Evolutionary conservation across 129 eudicot genomes (phyloP), one percentile per base, ranked within the genome.

Genomic region (Saussurea involucrata): DNA sequence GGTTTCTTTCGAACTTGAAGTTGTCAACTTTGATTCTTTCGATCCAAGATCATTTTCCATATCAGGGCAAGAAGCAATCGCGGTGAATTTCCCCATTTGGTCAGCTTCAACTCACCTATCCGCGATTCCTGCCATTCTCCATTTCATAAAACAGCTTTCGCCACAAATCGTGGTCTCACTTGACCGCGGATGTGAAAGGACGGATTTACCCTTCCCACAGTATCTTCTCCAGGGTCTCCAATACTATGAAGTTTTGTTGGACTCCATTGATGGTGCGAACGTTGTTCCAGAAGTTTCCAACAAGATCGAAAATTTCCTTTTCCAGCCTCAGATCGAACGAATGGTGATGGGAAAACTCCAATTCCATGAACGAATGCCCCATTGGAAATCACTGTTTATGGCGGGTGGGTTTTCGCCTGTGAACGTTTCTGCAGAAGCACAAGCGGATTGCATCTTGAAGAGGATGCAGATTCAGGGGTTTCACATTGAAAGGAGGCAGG

Each of bases 21-120:
- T 90, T 15, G 84, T 90, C 11, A 85, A 87, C 63, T 75, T 87
- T 7, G 96, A 90, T 37, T 80, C 92, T 0, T 90, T 90, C 60
- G 92, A 90, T 65, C 88, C 92, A 1, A 74, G 80, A 24, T 74
- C 90, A 17, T 80, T 81, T 85, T 42, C 82, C 0, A 29, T 85
- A 4, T 71, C 82, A 0, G 82, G 73, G 42, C 67, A 70, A 9
- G 90, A 87, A 66, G 77, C 86, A 0, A 70, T 90, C 29, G 96
- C 88, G 1, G 88, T 90, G 9, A 90, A 87, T 67, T 78, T 90
- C 81, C 96, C 96, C 1, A 71, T 87, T 29, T 85, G 92, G 88
- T 85, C 92, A 0, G 78, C 80, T 40, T 76, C 82, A 2, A 73
- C 64, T 29, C 81, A 80, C 61, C 78, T 82, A 9, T 57, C 87